phyloP scores from a whole-genome alignment of 192 early-diverging fungal genomes.

The Chytriomyces sp. region DNA sequence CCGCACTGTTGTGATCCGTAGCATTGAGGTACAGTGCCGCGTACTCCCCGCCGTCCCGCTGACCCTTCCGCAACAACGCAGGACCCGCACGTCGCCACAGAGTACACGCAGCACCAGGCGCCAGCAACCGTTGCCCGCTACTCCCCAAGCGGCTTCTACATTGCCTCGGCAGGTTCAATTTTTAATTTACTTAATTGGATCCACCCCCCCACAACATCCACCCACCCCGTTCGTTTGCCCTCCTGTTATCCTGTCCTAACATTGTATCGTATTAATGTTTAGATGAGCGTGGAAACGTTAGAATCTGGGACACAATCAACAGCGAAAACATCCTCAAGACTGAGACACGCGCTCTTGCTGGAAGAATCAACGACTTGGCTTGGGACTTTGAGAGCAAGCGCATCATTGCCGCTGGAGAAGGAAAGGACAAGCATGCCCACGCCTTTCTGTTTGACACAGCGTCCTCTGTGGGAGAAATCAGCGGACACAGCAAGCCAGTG shows the following conservation, averaged over 20 bases:
- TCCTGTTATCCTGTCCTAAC: background rate
- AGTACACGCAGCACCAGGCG: constrained; percentile 83
- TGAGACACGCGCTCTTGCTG: constrained; percentile 75
- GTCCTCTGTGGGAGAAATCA: constrained; percentile 88
- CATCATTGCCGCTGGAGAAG: constrained; percentile 95
- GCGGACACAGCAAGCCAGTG: constrained; percentile 85
- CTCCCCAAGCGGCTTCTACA: constrained; percentile 91
- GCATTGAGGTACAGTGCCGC: constrained; percentile 64
- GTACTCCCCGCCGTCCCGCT: background rate
- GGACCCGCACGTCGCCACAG: constrained; percentile 76
- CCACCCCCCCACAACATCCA: constrained; percentile 16
- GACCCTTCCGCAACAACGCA: constrained; percentile 28
- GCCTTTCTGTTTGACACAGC: constrained; percentile 66
- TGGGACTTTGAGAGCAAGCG: constrained; percentile 98
- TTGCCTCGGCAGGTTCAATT: constrained; percentile 88
- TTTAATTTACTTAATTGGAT: background rate
- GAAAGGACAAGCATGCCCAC: constrained; percentile 73
- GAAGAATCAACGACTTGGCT: constrained; percentile 82
- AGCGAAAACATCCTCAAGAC: constrained; percentile 81
- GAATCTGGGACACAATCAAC: constrained; percentile 90
- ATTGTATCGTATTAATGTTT: background rate
- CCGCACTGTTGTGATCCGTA: constrained; percentile 83
- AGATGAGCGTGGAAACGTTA: constrained; percentile 88
- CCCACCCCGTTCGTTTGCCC: constrained; percentile 9
- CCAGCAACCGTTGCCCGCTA: constrained; percentile 85